Base-by-base conservation (phyloP, 495 filamentous ascomycete species). In the Amphirosellinia nigrospora region DNA sequence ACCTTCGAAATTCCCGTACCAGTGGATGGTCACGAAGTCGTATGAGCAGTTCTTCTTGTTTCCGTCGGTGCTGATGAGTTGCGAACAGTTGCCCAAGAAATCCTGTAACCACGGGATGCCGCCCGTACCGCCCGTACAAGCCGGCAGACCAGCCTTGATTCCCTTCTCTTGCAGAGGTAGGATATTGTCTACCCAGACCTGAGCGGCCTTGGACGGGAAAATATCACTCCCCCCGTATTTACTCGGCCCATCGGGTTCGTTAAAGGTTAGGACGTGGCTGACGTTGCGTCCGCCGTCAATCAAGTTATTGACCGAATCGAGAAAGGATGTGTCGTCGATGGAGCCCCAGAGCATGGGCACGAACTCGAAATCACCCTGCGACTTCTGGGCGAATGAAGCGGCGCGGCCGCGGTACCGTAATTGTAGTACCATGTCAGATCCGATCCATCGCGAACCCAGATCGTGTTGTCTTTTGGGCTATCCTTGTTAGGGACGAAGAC, bases 351-450 rank as follows among this genome's bases (percentile, higher is more conserved):
- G 84, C 92, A 93, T 93, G 38, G 92, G 92, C n/a, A 94, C 90
- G 73, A 93, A 94, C 74, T 92, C 80, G 71, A 93, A 86, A 0
- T 82, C 67, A 73, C 78, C 71, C 71, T 87, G 79, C 9, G 81
- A 52, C 53, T 78, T 62, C 64, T 79, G 79, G 36, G 74, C 62
- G 78, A 84, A 88, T 32, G 77, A 78, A 0, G 82, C 48, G 11
- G 89, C 86, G n/a, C 32, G 90, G 90, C 3, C 74, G 73, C 53
- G 82, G 72, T n/a, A 19, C 73, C 71, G 79, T 94, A 94, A 80
- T 93, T 93, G 85, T 94, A 94, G 81, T 94, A 94, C 92, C 92
- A 94, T 2, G 89, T 92, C 71, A 94, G 75, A 61, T 87, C 85
- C 9, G 85, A 86, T 36, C 74, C 78, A 8, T 81, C 62, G 16